Base-by-base conservation (phyloP, 768 basidiomycete species). In the Basidioascus undulatus region DNA sequence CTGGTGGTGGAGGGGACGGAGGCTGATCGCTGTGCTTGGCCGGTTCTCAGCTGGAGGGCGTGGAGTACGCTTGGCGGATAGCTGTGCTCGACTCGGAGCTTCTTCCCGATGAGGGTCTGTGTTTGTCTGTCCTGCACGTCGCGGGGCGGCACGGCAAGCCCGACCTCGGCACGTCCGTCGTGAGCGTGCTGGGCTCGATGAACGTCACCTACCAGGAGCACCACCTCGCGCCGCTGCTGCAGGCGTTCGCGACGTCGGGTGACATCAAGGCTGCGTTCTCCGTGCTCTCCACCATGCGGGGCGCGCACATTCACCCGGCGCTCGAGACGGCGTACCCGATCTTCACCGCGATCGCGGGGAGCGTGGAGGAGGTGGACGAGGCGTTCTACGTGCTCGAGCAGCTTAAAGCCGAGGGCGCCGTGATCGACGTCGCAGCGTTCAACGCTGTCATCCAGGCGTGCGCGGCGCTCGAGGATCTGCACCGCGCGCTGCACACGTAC, bases 401-500 rank as follows among this genome's bases (percentile, higher is more conserved):
- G 39, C 59, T 82, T 50, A 64, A 65, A 33, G 56, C 63, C 28
- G 65, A 67, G 27, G 69, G 65, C 5, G 62, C 65, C 38, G 49
- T 49, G 0, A 52, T 84, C 32, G 70, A 77, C 47, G 52, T 69
- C 15, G 58, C 65, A 26, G 65, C 70, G n/a, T 56, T 80, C 44
- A 76, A 78, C 51, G 63, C 69, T 30, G 54, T 86, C 49, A 59
- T 84, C 38, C 63, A 66, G 40, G 80, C 78, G 1, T 66, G 71
- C 1, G 59, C 74, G 35, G 50, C 55, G 19, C 58, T 72, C 3
- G 65, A 65, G 12, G 80, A 83, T 54, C 58, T 86, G 7, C 72
- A 75, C 44, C 74, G 79, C 23, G 78, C 76, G 0, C 57, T 86
- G 26, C 75, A 74, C 4, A 68, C 72, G n/a, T 82, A 80, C 62